Base-by-base conservation (phyloP, 257 asterid genomes). In the Nicotiana otophora region DNA sequence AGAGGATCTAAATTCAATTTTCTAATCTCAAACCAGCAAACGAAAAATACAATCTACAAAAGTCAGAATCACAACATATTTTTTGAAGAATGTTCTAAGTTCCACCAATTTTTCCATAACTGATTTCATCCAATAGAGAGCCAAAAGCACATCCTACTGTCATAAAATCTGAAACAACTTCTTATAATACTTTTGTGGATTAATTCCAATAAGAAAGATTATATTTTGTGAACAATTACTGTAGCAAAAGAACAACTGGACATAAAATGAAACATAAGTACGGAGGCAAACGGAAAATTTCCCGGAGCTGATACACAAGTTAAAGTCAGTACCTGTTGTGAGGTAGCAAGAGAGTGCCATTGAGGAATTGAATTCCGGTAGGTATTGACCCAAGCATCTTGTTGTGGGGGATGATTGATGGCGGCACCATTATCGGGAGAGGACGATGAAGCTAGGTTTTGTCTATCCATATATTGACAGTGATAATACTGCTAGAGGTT, bases 401-500 rank as follows among this genome's bases (percentile, higher is more conserved):
- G 95, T 70, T 89, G 90, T 84, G 97, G 99, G 42, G 96, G 91
- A 68, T 92, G 72, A 83, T 36, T 83, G 83, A 55, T 63, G 23
- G 88, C 57, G 74, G 42, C 65, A 58, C 74, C 82, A 64, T 81
- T 85, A 39, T 80, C 80, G 42, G 89, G 57, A 42, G 94, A 85
- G 30, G 94, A 89, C 33, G 94, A 84, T 33, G 97, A 88, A 86
- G 92, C 94, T 91, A 93, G 97, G 97, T 97, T 87, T 89, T 87
- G 94, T 39, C 93, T 82, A 63, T 89, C 94, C 95, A 96, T 93
- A 83, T 83, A 19, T 33, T 33, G 3, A 33, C 12, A 19, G 58
- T 70, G 26, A 61, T 23, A 61, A 31, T 42, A 70, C 39, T 63
- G 19, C 39, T 26, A 26, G 9, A 63, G 20, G 3, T 70, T 11